Evolutionary conservation across 768 basidiomycete genomes (phyloP).

Genomic region (Holtermanniella nyarrowii): DNA sequence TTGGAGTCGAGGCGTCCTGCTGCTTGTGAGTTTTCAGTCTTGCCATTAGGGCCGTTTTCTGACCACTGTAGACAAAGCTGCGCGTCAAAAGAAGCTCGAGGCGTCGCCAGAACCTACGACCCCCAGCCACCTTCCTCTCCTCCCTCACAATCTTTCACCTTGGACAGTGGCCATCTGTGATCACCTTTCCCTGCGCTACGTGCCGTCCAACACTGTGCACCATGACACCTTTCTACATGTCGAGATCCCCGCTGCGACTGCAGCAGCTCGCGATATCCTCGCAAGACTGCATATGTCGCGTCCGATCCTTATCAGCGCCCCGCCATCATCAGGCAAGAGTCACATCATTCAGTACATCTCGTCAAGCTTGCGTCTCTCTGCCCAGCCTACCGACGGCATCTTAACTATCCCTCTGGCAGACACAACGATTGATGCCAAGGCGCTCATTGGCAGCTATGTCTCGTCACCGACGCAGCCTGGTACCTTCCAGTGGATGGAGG

Average conservation of each 20-base stretch:
- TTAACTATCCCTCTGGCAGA: constrained; percentile 85
- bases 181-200: constrained; percentile 42
- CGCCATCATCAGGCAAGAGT: constrained; percentile 81
- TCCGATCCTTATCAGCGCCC: constrained; percentile 72
- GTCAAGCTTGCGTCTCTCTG: constrained; percentile 50
- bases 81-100: constrained; percentile 4
- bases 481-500: constrained; percentile 92
- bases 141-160: constrained; percentile 40
- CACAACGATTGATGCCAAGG: constrained; percentile 86
- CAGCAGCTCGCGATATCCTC: constrained; percentile 55
- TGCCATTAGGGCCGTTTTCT: too few species aligned
- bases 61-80: constrained; percentile 5
- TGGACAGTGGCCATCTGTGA: constrained; percentile 29
- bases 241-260: constrained; percentile 52
- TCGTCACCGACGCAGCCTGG: constrained; percentile 76
- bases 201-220: constrained; percentile 8
- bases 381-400: constrained; percentile 53
- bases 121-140: constrained; percentile 58
- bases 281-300: constrained; percentile 56
- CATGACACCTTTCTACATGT: constrained; percentile 43
- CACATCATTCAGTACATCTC: constrained; percentile 70
- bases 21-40: constrained; percentile 41
- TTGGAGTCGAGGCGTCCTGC: constrained; percentile 57
- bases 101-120: constrained; percentile 48
- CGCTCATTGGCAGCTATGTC: constrained; percentile 82